A percentile compares a stretch with the other conserved stretches of the same genome.
These are phyloP conservation scores for Leccinum subgranulosum DNA, from an alignment of 768 basidiomycete species.

Conservation along the genomic window DNA sequence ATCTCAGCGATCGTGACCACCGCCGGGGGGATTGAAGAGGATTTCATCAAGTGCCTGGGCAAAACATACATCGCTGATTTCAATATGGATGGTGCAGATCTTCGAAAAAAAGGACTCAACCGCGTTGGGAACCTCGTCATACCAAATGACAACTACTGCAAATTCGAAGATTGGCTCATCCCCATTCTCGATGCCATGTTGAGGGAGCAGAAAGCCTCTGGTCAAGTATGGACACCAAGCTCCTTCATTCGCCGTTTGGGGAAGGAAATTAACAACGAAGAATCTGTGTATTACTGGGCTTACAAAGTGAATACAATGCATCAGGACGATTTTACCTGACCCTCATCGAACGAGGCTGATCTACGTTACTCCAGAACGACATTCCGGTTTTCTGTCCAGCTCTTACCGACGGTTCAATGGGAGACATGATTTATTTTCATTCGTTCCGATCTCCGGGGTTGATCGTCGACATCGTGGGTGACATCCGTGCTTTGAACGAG, in stretches of 20 bases:
- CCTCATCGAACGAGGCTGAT: slow-evolving; percentile 25
- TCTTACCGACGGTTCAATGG: slow-evolving; percentile 94
- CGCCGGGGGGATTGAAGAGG: slow-evolving; percentile 97
- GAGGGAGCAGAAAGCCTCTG: slow-evolving; percentile 72
- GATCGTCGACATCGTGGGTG: slow-evolving; percentile 88
- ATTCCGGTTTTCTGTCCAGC: slow-evolving; percentile 99
- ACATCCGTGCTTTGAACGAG: slow-evolving; percentile 92
- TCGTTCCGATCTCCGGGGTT: slow-evolving; percentile 86
- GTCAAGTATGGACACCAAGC: slow-evolving; percentile 88
- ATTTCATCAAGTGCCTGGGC: slow-evolving; percentile 98
- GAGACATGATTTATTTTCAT: slow-evolving; percentile 99
- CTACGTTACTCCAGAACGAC: slow-evolving; percentile 65
- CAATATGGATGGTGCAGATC: slow-evolving; percentile 82
- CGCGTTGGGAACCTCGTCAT: slow-evolving; percentile 95
- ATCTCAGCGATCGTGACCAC: slow-evolving; percentile 92
- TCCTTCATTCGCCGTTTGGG: slow-evolving; percentile 90
- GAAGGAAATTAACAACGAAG: slow-evolving; percentile 95
- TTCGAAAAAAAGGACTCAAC: slow-evolving; percentile 91
- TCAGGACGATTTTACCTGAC: slow-evolving; percentile 9
- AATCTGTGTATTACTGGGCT: slow-evolving; percentile 99
- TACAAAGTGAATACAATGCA: slow-evolving; percentile 75
- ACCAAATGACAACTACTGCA: slow-evolving; percentile 99
- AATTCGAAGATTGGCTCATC: slow-evolving; percentile 98
- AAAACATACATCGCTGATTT: slow-evolving; percentile 95
- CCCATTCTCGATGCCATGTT: slow-evolving; percentile 92